Evolutionary conservation across 2,329 filamentous ascomycete genomes (phyloP), one percentile per base, ranked within the genome.

Genomic region (Fusarium xyrophilum): DNA sequence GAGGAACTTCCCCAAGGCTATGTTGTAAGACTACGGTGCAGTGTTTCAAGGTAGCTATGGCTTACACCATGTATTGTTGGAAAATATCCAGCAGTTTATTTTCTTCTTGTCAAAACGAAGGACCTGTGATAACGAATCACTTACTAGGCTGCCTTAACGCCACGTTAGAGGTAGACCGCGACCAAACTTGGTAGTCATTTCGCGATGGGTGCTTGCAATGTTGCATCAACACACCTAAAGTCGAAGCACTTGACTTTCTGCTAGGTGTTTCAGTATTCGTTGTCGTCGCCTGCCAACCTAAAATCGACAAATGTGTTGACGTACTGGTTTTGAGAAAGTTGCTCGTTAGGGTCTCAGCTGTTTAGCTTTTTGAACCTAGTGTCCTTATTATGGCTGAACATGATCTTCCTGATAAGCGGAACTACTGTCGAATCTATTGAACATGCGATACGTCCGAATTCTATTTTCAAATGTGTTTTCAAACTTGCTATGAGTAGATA

Each of bases 1-100:
- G 84, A 92, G 90, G 79, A 86, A 88, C 69, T 94, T 97, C 83
- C 93, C 93, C 32, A 95, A 95, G 82, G 88, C 91, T 28, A 93
- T 92, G 85, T 77, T 96, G 77, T 96, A 88, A 59, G 50, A 40
- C 27, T 23, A 6, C 13, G 11, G 25, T 21, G 39, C n/a, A 17
- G 25, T 43, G 9, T 23, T 6, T 56, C 27, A 21, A 47, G 12
- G 13, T 53, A 25, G 23, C 42, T 35, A 36, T n/a, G 35, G 17
- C 23, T 66, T 60, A 60, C 33, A 23, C 17, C 17, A 27, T 59
- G 38, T 65, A 60, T 39, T 38, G 44, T 38, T 65, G 23, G 38
- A 17, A 25, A 25, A 43, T 35, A 32, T 40, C 21, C 35, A 15
- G 8, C 13, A 59, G 28, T 59, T n/a, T 6, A 30, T 38, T 25